Base-by-base conservation (phyloP, 352 stramenopile genomes). In the Globisporangium barbulae region DNA sequence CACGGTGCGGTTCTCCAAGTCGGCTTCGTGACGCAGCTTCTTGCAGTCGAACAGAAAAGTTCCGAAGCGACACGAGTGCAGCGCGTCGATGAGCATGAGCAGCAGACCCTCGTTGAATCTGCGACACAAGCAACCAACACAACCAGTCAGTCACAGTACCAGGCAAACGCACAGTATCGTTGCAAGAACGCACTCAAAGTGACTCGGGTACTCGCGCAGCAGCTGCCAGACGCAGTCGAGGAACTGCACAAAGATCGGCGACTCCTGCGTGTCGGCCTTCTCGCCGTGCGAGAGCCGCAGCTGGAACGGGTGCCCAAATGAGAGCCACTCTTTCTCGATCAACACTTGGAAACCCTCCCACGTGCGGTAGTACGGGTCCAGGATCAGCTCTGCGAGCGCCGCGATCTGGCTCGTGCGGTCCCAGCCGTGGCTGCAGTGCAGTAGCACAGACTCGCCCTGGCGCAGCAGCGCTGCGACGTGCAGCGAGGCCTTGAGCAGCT, bases 1-100 rank as follows among this genome's bases (percentile, higher is more conserved):
- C 2, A 73, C 59, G 12, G 87, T 95, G 17, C 81, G 76, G 28
- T 75, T 82, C 42, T 85, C 66, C 25, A 95, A 59, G 33, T 78
- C 75, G 0, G 78, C 78, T 31, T 89, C 78, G 5, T 76, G 58
- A 0, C 87, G 80, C 19, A 88, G 79, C 61, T 93, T 91, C 66
- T 97, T 97, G 63, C 88, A 98, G 79, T 99, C 96, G 56, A 97
- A 97, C 39, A 99, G 76, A 56, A 99, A 98, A 15, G 93, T 99
- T 17, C 97, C 97, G 71, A 99, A 99, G 39, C 96, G 94, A 69
- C 96, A 99, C 15, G 91, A 98, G 73, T 99, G 97, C 28, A 99
- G 70, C 49, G 98, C 93, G 59, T 99, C 97, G 0, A 91, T 93
- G 25, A 99, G 75, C 60, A 97, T 78, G 5, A 99, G 76, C 37